Conservation (phyloP, 2,329 filamentous ascomycete species). For the Karstenula rhodostoma region DNA sequence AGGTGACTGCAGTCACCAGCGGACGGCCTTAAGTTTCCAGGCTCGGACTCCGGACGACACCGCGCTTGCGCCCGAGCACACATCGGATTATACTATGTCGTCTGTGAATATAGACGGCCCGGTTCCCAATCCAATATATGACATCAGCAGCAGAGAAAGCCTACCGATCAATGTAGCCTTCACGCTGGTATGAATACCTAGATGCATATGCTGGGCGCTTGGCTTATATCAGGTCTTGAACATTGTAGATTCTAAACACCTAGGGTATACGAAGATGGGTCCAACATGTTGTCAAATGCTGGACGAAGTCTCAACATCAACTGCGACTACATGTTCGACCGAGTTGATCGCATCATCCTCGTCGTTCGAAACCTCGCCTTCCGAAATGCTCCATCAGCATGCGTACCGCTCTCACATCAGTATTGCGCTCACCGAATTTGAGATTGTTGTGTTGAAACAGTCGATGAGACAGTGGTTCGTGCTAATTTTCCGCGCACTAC, state of each 20-base stretch:
- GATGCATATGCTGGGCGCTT: background rate
- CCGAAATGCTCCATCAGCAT: background rate
- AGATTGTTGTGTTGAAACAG: background rate
- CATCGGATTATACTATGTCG: background rate
- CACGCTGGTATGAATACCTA: background rate
- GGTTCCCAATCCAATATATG: background rate
- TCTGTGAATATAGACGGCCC: background rate
- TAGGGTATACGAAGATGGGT: background rate
- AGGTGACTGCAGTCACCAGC: background rate
- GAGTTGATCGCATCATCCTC: background rate
- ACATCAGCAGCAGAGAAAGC: background rate
- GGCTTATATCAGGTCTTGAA: background rate
- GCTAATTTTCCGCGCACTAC: background rate
- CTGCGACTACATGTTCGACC: background rate
- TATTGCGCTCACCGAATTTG: background rate
- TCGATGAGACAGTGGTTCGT: too few species aligned
- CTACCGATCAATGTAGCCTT: background rate
- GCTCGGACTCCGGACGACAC: slow-evolving; percentile 12
- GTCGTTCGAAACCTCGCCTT: background rate
- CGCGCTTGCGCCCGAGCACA: slow-evolving; percentile 6
- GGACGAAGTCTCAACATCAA: background rate
- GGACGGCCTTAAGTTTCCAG: background rate
- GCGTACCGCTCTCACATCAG: background rate
- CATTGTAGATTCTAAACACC: background rate
- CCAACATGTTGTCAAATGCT: background rate